Evolutionary conservation across 345 rosid species (phyloP).

Genomic region (Atalantia buxifolia): DNA sequence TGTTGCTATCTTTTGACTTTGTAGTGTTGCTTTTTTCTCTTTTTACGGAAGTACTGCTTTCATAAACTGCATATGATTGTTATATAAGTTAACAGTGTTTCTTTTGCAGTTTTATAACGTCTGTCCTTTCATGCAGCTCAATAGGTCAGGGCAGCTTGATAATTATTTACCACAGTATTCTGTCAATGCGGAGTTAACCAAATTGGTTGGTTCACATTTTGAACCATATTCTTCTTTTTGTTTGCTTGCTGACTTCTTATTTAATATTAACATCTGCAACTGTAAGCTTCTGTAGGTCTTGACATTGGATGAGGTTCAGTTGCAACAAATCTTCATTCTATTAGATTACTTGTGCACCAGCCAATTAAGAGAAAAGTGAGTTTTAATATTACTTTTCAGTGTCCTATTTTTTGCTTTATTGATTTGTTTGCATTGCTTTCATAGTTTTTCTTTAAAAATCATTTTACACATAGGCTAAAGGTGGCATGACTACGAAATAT

Average conservation of each 20-base stretch:
- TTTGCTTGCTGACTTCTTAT: not conserved
- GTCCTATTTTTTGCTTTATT: not conserved
- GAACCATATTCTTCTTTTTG: not conserved
- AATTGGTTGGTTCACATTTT: constrained; percentile 51
- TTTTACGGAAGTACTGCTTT: not conserved
- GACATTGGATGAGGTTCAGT: constrained; percentile 68
- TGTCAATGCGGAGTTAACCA: constrained; percentile 55
- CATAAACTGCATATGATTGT: not conserved
- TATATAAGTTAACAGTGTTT: not conserved
- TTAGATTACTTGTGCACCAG: constrained; percentile 67
- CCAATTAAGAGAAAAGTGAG: constrained; percentile 80
- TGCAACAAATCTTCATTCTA: constrained; percentile 64
- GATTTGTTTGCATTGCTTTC: not conserved
- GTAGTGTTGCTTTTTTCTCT: not conserved
- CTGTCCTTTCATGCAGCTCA: constrained; percentile 42
- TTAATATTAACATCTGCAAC: constrained; percentile 3
- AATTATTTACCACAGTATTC: constrained; percentile 75
- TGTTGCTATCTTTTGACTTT: not conserved
- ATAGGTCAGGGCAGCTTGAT: constrained; percentile 70
- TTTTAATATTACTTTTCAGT: constrained; percentile 12
- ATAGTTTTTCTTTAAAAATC: not conserved
- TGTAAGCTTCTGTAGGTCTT: constrained; percentile 39
- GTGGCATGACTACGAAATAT: not conserved
- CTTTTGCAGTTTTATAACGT: not conserved
- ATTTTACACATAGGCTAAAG: not conserved